Conservation (phyloP, 2,329 filamentous ascomycete genomes). For the Sclerotinia spermophila region DNA sequence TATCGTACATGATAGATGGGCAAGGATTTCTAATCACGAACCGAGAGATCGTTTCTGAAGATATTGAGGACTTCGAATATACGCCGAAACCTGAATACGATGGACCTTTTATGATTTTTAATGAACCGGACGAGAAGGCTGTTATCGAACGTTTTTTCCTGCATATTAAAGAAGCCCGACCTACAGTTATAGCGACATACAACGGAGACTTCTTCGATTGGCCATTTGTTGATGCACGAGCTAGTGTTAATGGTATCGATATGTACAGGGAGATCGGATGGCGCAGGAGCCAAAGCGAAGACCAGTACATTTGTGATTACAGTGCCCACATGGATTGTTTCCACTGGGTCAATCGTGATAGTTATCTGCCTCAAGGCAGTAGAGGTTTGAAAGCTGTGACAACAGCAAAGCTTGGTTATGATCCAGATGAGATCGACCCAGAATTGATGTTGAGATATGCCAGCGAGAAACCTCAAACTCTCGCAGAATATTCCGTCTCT, state of each 20-base stretch:
- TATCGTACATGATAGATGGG: conserved; percentile 99
- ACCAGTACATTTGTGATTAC: conserved; percentile 94
- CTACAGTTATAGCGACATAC: conserved; percentile 98
- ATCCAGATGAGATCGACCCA: conserved; percentile 94
- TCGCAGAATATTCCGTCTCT: conserved; percentile 97
- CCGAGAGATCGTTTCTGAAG: conserved; percentile 93
- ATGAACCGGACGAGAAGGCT: conserved; percentile 88
- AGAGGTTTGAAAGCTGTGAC: conserved; percentile 96
- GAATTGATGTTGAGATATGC: conserved; percentile 96
- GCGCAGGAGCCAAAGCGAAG: conserved; percentile 80
- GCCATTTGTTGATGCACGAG: conserved; percentile 93
- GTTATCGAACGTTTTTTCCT: conserved; percentile 89
- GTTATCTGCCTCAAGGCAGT: conserved; percentile 94
- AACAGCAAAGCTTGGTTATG: conserved; percentile 95
- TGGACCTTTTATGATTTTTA: conserved; percentile 96
- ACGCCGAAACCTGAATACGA: conserved; percentile 95
- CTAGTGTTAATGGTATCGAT: conserved; percentile 91
- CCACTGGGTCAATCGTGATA: conserved; percentile 98
- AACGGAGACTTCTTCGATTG: conserved; percentile 99
- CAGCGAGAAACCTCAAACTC: conserved; percentile 81
- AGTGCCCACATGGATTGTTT: conserved; percentile 99
- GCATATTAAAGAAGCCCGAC: conserved; percentile 90
- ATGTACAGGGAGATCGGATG: conserved; percentile 99
- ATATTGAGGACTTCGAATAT: conserved; percentile 97
- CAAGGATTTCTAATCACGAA: conserved; percentile 98